These are phyloP conservation scores for Metschnikowia vanudenii DNA, from an alignment of 805 yeast species.

Conservation along the genomic window DNA sequence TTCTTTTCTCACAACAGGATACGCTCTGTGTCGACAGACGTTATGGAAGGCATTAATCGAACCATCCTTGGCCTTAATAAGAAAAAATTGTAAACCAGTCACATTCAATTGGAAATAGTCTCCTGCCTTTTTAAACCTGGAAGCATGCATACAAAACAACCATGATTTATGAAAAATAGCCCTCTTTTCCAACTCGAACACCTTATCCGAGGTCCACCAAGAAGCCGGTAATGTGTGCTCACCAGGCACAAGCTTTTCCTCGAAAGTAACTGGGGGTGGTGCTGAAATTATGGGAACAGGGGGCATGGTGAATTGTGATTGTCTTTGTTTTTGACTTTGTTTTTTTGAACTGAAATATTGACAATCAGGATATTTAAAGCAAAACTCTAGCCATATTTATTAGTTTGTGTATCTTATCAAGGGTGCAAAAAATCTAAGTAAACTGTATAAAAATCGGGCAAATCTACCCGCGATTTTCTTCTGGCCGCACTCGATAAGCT, in stretches of 20 bases:
- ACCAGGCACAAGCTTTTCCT: constrained; percentile 23
- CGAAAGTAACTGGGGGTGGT: constrained; percentile 24
- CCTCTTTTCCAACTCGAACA: constrained; percentile 57
- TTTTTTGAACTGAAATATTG: background rate
- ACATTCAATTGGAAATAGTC: constrained; percentile 52
- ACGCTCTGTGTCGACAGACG: constrained; percentile 65
- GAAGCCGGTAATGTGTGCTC: constrained; percentile 59
- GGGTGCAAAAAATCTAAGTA: constrained; percentile 9
- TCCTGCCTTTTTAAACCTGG: constrained; percentile 57
- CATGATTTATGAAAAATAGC: constrained; percentile 57
- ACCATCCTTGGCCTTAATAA: constrained; percentile 52
- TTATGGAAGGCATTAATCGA: constrained; percentile 60
- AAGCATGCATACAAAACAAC: constrained; percentile 51
- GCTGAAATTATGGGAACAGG: constrained; percentile 19
- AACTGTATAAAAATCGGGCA: constrained; percentile 5
- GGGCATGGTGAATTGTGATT: constrained; percentile 3
- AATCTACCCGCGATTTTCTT: constrained; percentile 5
- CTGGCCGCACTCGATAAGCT: constrained; percentile 2
- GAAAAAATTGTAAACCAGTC: constrained; percentile 54
- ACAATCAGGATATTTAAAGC: background rate
- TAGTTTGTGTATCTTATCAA: constrained; percentile 6
- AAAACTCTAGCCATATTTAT: constrained; percentile 10
- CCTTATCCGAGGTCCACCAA: constrained; percentile 63
- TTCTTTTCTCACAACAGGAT: constrained; percentile 58
- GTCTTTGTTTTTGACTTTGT: background rate